Conservation (phyloP, 2,329 filamentous ascomycete genomes). For the Penicillium sumatraense region DNA sequence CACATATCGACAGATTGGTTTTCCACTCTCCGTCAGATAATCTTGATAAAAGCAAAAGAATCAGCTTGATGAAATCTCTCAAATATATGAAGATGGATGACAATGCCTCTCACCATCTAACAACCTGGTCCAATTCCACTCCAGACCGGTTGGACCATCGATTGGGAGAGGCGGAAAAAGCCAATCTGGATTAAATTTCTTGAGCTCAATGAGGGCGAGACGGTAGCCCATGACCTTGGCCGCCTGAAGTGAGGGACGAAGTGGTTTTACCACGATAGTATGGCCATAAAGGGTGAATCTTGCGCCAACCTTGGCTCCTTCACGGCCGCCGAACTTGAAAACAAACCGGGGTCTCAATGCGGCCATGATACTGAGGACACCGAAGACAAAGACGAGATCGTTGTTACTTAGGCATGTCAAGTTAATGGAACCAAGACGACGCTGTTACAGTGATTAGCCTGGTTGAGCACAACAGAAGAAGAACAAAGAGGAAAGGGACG, state of each 20-base stretch:
- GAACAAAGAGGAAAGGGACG: too few relatives aligned
- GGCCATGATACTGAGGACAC: constrained; percentile 32
- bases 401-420: constrained; percentile 15
- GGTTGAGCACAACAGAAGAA: too few relatives aligned
- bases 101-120: constrained; percentile 30
- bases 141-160: constrained; percentile 11
- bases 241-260: constrained; percentile 13
- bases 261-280: constrained; percentile 23
- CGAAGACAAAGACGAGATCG: constrained; percentile 38
- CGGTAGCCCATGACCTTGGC: constrained; percentile 33
- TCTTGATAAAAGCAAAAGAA: constrained; percentile 19
- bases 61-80: neutral
- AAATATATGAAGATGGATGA: neutral
- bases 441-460: constrained; percentile 6
- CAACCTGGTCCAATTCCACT: constrained; percentile 36
- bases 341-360: constrained; percentile 31
- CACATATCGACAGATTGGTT: neutral
- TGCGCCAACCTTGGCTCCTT: constrained; percentile 17
- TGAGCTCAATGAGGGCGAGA: constrained; percentile 32
- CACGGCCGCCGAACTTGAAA: constrained; percentile 21
- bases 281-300: constrained; percentile 37
- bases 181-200: constrained; percentile 30
- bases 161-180: constrained; percentile 32
- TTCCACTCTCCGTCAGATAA: constrained; percentile 18
- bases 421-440: constrained; percentile 12